phyloP scores from a whole-genome alignment of 257 asterid genomes.

The Penstemon newberryi region DNA sequence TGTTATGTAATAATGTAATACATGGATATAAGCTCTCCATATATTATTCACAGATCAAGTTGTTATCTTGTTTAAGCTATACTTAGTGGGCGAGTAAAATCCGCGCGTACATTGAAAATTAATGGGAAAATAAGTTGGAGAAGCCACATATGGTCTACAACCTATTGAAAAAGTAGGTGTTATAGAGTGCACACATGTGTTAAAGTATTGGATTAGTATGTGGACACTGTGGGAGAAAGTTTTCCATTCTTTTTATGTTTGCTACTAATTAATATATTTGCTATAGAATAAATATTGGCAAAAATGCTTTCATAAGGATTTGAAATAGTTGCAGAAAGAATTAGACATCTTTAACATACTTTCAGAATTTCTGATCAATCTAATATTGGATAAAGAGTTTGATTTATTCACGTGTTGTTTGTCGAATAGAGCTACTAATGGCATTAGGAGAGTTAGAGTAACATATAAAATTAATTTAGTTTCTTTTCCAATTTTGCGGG shows the following conservation, averaged over 20 bases:
- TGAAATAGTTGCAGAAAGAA: too few relatives aligned
- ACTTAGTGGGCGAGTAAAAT: background rate
- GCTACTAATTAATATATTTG: too few relatives aligned
- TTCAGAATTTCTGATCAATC: too few relatives aligned
- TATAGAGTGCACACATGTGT: background rate
- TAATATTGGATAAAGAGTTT: too few relatives aligned
- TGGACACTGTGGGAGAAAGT: background rate
- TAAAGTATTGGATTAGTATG: background rate
- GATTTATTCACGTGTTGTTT: too few relatives aligned
- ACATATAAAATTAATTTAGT: background rate
- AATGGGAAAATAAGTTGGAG: background rate
- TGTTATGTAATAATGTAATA: background rate
- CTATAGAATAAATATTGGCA: too few relatives aligned
- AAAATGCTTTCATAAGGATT: too few relatives aligned
- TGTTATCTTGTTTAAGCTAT: background rate
- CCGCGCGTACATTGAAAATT: background rate
- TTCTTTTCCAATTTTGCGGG: background rate
- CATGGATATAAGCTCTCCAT: background rate
- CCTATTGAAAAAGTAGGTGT: background rate
- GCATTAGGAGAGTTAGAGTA: background rate
- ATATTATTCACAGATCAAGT: background rate
- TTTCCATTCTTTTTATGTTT: too few relatives aligned
- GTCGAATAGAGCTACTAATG: too few relatives aligned
- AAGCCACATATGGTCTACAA: too few relatives aligned
- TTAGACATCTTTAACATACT: too few relatives aligned